Evolutionary conservation across 2,329 filamentous ascomycete species (phyloP), one percentile per base, ranked within the genome.

Genomic region (Colletotrichum salicis): DNA sequence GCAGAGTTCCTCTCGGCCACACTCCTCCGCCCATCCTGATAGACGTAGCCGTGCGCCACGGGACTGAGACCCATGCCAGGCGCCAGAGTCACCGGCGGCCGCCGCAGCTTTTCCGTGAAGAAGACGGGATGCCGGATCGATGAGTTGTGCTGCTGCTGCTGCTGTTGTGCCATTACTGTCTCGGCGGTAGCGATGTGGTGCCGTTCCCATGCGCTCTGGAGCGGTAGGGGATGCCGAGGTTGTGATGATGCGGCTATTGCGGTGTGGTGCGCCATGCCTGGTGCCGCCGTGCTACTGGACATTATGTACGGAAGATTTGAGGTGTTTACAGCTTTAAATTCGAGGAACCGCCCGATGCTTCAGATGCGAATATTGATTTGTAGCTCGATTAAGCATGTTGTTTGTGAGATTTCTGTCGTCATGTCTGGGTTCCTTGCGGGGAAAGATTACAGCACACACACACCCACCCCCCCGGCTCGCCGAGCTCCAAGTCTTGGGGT

Each of bases 61-160:
- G 90, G 90, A 72, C 80, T 90, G 11, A 75, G 76, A 7, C 69
- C 52, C 15, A 66, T 29, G 13, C 66, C 76, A 7, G 72, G 65
- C 29, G 76, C 77, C 70, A 74, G 70, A 52, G 70, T 75, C 27
- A 86, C 83, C 5, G 90, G 87, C 3, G 87, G 85, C 76, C 86
- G 88, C 70, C 87, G 87, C 62, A 94, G 82, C 63, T 86, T 86
- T 35, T 89, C 84, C 0, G 92, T 93, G 82, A 95, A 94, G 82
- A 95, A 95, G 1, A 94, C 93, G 0, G 93, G 93, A 75, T 95
- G 93, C 31, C 89, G 83, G 51, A 85, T 85, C 1, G 92, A 89
- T 11, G 89, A 84, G 78, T 92, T 86, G 77, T 87, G 88, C 5
- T 77, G 73, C 24, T 10, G 41, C 7, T 45, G 41, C 5, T 45